phyloP scores from a whole-genome alignment of 2,329 filamentous ascomycete species.

The Colletotrichum noveboracense region DNA sequence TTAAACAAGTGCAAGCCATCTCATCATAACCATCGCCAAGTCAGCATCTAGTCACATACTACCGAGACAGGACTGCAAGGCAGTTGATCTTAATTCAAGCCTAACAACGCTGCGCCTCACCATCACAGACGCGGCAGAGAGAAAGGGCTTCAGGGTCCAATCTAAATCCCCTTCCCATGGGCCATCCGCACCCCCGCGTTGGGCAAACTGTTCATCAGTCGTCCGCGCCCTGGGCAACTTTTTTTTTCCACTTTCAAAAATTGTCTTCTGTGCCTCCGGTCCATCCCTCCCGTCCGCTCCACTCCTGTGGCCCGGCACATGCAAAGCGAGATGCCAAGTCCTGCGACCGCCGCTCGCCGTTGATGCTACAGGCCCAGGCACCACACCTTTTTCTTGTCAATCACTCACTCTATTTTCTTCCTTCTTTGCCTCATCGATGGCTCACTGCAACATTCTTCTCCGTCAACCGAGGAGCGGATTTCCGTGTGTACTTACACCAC shows the following conservation, averaged over 20 bases:
- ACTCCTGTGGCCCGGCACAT: conserved; percentile 11
- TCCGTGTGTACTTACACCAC: not conserved
- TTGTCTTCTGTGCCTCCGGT: conserved; percentile 17
- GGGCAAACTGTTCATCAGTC: not conserved
- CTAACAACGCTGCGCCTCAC: not conserved
- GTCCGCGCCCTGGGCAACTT: not conserved
- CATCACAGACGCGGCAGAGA: not conserved
- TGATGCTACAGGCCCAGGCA: not conserved
- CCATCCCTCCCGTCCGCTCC: conserved; percentile 21
- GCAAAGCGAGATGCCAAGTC: conserved; percentile 13
- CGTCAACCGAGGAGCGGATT: not conserved
- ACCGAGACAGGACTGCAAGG: not conserved
- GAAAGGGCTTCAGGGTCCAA: not conserved
- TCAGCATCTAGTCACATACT: not conserved
- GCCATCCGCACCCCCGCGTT: not conserved
- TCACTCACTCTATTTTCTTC: not conserved
- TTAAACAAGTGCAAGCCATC: not conserved
- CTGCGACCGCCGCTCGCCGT: conserved; percentile 4
- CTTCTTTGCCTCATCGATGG: not conserved
- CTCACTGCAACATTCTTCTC: not conserved
- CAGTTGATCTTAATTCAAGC: not conserved
- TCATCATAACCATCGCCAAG: not conserved
- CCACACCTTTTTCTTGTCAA: not conserved
- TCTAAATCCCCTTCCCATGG: not conserved
- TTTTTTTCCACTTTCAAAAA: not conserved